phyloP scores from a whole-genome alignment of 1,139 yeast species.

The Kurtzmaniella quercitrusa region DNA sequence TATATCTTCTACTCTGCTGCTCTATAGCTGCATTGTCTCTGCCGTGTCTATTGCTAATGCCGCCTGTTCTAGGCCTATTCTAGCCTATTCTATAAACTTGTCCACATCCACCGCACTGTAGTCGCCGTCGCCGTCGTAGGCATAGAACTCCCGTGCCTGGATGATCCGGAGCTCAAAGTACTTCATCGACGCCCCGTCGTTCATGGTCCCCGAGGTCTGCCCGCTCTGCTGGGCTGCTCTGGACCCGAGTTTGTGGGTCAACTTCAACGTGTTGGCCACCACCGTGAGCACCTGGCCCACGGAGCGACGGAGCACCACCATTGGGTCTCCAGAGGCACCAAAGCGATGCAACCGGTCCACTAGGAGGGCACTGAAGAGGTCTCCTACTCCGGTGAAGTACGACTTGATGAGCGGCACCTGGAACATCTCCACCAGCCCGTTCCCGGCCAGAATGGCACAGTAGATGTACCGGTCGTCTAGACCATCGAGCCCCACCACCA shows the following conservation, averaged over 20 bases:
- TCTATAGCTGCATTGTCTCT: too few relatives aligned
- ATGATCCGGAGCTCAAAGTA: slow-evolving; percentile 38
- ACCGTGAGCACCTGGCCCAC: slow-evolving; percentile 48
- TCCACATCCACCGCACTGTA: neutral
- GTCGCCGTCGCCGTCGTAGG: slow-evolving; percentile 21
- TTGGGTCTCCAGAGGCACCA: slow-evolving; percentile 3
- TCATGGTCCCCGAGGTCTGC: slow-evolving; percentile 23
- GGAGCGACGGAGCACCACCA: slow-evolving; percentile 22
- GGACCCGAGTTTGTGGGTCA: slow-evolving; percentile 31
- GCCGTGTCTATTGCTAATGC: too few relatives aligned
- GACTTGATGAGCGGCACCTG: slow-evolving; percentile 57
- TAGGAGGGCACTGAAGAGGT: slow-evolving; percentile 75
- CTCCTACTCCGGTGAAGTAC: slow-evolving; percentile 92
- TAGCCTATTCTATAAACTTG: neutral
- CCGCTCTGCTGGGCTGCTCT: slow-evolving; percentile 8
- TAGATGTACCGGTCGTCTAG: slow-evolving; percentile 26
- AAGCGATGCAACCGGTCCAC: slow-evolving; percentile 43
- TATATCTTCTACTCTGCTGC: too few relatives aligned
- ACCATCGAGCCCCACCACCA: slow-evolving; percentile 13
- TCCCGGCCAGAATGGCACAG: slow-evolving; percentile 46
- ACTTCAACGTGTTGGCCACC: slow-evolving; percentile 41
- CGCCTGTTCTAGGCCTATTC: too few relatives aligned
- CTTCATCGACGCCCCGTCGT: slow-evolving; percentile 35
- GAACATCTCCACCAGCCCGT: slow-evolving; percentile 22
- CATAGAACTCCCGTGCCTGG: slow-evolving; percentile 29